Base-by-base conservation (phyloP, 1,284 basidiomycete species). In the Schizophyllum amplum region DNA sequence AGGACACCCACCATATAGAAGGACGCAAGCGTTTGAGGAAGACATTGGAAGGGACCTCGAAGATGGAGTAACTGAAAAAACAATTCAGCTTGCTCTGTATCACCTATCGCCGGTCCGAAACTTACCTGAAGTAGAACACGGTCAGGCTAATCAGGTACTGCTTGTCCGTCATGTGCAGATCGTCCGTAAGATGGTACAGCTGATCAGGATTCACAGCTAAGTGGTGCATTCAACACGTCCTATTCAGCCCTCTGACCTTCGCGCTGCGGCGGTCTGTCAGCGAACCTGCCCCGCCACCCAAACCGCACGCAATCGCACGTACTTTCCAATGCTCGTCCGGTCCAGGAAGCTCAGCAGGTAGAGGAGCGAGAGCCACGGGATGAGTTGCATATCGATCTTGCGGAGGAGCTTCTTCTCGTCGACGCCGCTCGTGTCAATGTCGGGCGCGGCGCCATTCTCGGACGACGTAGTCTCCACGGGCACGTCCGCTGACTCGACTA, bases 241-340 rank as follows among this genome's bases (percentile, higher is more conserved):
- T 17, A 42, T 47, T 11, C 26, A 15, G 13, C 4, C 22, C 13
- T 59, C 67, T 56, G 58, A 87, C 82, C 72, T 82, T 84, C 11
- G 87, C 87, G 70, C 74, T 75, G 52, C 21, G 50, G 1, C 4
- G 42, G n/a, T 17, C 48, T 21, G 24, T 57, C 24, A 60, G 25
- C n/a, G 51, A 13, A 55, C 52, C 15, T 13, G 21, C 21, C 11
- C 49, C 54, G 22, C 51, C 24, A 23, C 25, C 26, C 42, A 50
- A 47, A 51, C 27, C 48, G 21, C 48, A n/a, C 59, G 47, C 42
- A 23, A 47, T 11, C n/a, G 52, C 33, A 66, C 76, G 64, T 58
- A 78, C 77, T 92, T 92, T 67, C 89, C 90, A 62, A 92, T 88
- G 63, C 86, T 89, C 47, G 87, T 86, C 57, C 90, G 80, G 70